These are phyloP conservation scores for Cephaloascus fragrans DNA, from an alignment of 805 yeast genomes.

Conservation along the genomic window DNA sequence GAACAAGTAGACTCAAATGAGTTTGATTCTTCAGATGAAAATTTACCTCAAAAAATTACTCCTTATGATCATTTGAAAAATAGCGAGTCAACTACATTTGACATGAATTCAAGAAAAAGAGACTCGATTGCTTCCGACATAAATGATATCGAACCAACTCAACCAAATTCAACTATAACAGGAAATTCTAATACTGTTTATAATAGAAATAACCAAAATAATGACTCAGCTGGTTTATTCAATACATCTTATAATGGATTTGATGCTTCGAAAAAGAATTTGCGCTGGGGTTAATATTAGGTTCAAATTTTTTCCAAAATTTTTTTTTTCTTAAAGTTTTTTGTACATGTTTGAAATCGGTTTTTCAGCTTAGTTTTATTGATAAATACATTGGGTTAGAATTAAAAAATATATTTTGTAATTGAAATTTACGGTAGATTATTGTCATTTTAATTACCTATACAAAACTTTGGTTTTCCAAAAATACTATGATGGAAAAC, in stretches of 20 bases:
- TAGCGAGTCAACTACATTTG: neutral
- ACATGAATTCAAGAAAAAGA: neutral
- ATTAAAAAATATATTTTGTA: no score
- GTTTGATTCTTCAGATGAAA: slow-evolving; percentile 4
- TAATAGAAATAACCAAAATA: slow-evolving; percentile 9
- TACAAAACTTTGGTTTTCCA: slow-evolving; percentile 34
- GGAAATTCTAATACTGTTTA: slow-evolving; percentile 25
- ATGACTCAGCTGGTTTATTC: neutral
- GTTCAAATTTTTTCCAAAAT: neutral
- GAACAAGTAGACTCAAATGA: slow-evolving; percentile 15
- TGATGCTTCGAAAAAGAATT: neutral
- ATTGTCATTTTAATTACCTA: no score
- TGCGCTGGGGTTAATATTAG: neutral
- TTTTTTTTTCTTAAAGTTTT: slow-evolving; percentile 1
- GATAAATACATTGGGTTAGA: no score
- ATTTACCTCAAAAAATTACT: neutral
- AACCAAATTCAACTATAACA: slow-evolving; percentile 30
- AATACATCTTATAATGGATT: slow-evolving; percentile 7
- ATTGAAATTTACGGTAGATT: no score
- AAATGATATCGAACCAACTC: slow-evolving; percentile 23
- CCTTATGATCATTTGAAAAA: neutral
- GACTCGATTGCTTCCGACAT: neutral
- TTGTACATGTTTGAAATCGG: no score
- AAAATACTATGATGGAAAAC: slow-evolving; percentile 40
- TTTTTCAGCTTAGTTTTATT: no score